Conservation (phyloP, 495 filamentous ascomycete species). For the Saxophila tyrrhenica region DNA sequence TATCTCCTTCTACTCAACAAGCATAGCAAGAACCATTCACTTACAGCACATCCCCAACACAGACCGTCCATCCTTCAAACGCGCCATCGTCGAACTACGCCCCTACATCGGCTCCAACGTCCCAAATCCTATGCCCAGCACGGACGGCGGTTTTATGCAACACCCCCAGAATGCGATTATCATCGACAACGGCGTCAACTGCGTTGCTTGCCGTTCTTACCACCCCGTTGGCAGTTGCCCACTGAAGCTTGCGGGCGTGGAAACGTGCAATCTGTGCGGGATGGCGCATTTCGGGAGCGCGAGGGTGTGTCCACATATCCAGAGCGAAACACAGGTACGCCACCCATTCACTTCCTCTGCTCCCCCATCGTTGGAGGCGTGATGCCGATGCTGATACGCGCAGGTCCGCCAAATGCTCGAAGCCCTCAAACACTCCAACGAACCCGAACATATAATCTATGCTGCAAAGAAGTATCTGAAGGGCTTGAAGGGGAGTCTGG, state of each 20-base stretch:
- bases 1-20: background rate
- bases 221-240: constrained; percentile 50
- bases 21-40: background rate
- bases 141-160: constrained; percentile 1
- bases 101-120: background rate
- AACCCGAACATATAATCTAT: constrained; percentile 41
- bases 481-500: constrained; percentile 43
- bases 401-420: constrained; percentile 47
- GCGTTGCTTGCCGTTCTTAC: constrained; percentile 40
- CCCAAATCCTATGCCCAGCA: background rate
- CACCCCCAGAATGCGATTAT: background rate
- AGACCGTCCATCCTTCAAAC: constrained; percentile 2
- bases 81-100: constrained; percentile 1
- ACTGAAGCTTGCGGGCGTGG: constrained; percentile 47
- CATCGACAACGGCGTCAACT: constrained; percentile 24
- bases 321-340: constrained; percentile 38
- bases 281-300: constrained; percentile 49
- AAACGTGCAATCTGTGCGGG: constrained; percentile 56
- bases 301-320: constrained; percentile 51
- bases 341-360: background rate
- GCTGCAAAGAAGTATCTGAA: constrained; percentile 44
- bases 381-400: background rate
- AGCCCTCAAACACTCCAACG: constrained; percentile 45
- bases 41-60: background rate
- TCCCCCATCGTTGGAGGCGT: background rate